These are phyloP conservation scores for Boletus calvinii DNA, from an alignment of 1,284 basidiomycete species.

Conservation along the genomic window DNA sequence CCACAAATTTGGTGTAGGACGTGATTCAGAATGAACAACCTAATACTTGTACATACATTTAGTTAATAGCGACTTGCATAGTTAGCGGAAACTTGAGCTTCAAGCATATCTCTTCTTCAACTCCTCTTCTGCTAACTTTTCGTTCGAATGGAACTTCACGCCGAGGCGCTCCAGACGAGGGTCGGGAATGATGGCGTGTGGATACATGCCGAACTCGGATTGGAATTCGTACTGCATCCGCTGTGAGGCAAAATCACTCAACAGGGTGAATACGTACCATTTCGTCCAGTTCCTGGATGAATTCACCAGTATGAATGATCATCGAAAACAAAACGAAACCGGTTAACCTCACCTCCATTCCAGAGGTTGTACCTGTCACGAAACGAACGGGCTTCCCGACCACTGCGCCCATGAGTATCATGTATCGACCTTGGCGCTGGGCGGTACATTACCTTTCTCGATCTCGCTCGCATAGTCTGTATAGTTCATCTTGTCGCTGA, in stretches of 20 bases:
- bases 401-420: constrained; percentile 13
- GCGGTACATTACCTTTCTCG: constrained; percentile 18
- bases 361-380: constrained; percentile 11
- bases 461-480: constrained; percentile 16
- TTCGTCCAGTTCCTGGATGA: constrained; percentile 23
- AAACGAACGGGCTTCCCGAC: constrained; percentile 30
- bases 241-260: not conserved
- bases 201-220: constrained; percentile 28
- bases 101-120: constrained; percentile 20
- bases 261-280: constrained; percentile 24
- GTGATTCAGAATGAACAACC: not conserved
- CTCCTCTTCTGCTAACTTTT: constrained; percentile 21
- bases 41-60: not conserved
- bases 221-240: constrained; percentile 22
- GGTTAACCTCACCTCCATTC: constrained; percentile 19
- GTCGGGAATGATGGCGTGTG: constrained; percentile 24
- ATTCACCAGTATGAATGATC: not conserved
- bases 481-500: constrained; percentile 28
- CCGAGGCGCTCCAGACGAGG: constrained; percentile 28
- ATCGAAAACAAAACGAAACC: not conserved
- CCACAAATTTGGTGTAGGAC: too few species aligned
- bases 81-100: not conserved
- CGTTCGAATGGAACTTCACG: constrained; percentile 27
- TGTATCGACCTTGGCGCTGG: not conserved
- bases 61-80: not conserved